These are phyloP conservation scores for Xylaria sp. DNA, from an alignment of 2,329 filamentous ascomycete genomes.

Conservation along the genomic window DNA sequence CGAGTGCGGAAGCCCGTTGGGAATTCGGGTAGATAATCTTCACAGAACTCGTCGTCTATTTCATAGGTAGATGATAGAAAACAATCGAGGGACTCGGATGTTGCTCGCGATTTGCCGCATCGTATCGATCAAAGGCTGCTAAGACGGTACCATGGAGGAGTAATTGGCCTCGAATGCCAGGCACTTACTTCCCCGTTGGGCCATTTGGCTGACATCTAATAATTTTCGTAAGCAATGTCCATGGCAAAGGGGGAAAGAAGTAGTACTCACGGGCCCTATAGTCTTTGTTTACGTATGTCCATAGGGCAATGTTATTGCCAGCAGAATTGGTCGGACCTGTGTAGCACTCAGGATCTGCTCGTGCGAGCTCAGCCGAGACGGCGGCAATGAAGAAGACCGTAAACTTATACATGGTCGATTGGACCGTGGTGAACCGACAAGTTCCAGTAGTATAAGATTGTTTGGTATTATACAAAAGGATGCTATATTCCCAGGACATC, in stretches of 20 bases:
- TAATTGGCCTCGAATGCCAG: not conserved
- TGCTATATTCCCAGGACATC: too few relatives aligned
- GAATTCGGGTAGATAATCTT: too few relatives aligned
- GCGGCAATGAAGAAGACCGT: not conserved
- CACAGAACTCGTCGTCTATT: too few relatives aligned
- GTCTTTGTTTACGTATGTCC: not conserved
- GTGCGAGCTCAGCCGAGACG: not conserved
- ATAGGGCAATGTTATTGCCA: not conserved
- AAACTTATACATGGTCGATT: not conserved
- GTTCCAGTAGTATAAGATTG: not conserved
- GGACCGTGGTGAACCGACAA: not conserved
- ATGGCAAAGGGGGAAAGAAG: not conserved
- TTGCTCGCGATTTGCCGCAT: not conserved
- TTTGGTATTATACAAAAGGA: too few relatives aligned
- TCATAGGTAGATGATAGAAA: too few relatives aligned
- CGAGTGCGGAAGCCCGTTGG: too few relatives aligned
- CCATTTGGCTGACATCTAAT: not conserved
- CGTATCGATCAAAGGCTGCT: too few relatives aligned
- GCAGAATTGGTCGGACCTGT: not conserved
- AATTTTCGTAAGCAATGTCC: not conserved
- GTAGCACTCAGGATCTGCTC: not conserved
- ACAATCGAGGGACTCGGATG: not conserved
- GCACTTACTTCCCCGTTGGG: not conserved
- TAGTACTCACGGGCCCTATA: not conserved
- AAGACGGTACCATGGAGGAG: not conserved